These are phyloP conservation scores for Fraxinus floribunda DNA, from an alignment of 305 asterid genomes.

Conservation along the genomic window DNA sequence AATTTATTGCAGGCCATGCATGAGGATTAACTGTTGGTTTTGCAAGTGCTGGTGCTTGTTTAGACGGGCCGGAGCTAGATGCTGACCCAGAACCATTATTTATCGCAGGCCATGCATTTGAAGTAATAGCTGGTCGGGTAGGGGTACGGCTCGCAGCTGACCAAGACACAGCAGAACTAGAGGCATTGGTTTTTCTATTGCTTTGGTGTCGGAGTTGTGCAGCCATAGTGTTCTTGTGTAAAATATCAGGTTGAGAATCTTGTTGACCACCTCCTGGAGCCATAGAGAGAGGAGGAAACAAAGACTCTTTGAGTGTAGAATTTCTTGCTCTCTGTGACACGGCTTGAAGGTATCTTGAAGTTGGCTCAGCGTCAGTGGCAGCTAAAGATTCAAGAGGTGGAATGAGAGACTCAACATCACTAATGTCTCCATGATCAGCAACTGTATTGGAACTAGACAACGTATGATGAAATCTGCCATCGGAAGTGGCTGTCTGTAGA, in stretches of 20 bases:
- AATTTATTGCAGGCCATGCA: constrained; percentile 66
- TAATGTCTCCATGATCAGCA: constrained; percentile 38
- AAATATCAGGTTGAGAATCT: constrained; percentile 42
- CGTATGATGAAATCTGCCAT: constrained; percentile 27
- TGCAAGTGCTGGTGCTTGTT: constrained; percentile 25
- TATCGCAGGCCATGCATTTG: constrained; percentile 62
- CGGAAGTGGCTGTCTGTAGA: constrained; percentile 48
- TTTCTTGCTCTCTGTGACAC: constrained; percentile 57
- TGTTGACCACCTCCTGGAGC: constrained; percentile 60
- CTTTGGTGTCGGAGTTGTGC: constrained; percentile 57
- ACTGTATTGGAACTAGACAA: constrained; percentile 36
- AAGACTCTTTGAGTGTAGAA: constrained; percentile 60
- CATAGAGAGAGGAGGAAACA: constrained; percentile 78
- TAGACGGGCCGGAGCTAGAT: constrained; percentile 51
- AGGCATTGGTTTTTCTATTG: constrained; percentile 36
- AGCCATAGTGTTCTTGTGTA: constrained; percentile 62
- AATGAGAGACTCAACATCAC: constrained; percentile 51
- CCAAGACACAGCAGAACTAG: constrained; percentile 53
- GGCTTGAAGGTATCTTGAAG: constrained; percentile 83
- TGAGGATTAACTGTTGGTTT: constrained; percentile 13
- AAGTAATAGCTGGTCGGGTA: constrained; percentile 33
- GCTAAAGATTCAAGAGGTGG: constrained; percentile 56
- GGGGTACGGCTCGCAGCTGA: constrained; percentile 41
- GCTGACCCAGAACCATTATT: constrained; percentile 52
- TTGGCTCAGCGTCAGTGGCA: constrained; percentile 46